Percentiles rank a stretch among this genome's conserved stretches.
These are phyloP conservation scores for Chimonanthus salicifolius DNA, from an alignment of 164 flowering plant genomes.

Conservation along the genomic window DNA sequence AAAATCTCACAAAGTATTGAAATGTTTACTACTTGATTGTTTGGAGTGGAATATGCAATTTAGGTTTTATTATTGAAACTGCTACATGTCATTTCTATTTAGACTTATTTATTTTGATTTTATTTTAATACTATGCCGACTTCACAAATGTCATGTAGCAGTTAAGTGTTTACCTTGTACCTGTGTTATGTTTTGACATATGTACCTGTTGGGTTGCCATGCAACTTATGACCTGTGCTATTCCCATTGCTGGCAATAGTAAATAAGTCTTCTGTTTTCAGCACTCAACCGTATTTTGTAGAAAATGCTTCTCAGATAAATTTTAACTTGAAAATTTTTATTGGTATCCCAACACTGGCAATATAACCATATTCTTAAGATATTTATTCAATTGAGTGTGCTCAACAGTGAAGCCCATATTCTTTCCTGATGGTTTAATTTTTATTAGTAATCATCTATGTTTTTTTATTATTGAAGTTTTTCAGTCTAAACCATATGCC, in stretches of 20 bases:
- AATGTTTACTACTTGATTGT: no score
- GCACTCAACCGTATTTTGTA: background rate
- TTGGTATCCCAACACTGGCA: background rate
- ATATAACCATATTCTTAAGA: background rate
- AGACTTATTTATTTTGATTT: no score
- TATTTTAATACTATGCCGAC: no score
- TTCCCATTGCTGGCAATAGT: no score
- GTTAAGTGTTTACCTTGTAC: background rate
- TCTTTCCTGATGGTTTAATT: background rate
- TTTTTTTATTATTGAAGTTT: no score
- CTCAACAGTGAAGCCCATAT: background rate
- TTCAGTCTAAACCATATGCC: background rate
- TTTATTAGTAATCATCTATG: background rate
- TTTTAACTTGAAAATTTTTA: background rate
- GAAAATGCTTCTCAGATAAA: background rate
- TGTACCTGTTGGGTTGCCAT: background rate
- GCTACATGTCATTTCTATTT: no score
- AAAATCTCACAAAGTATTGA: no score
- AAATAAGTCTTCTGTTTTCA: background rate
- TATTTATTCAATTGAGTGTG: background rate
- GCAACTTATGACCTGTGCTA: background rate
- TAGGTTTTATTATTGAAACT: no score
- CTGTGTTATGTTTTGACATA: background rate
- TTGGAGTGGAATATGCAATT: no score
- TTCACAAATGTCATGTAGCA: background rate